Base-by-base conservation (phyloP, 1,284 basidiomycete species). In the Ustilago loliicola region DNA sequence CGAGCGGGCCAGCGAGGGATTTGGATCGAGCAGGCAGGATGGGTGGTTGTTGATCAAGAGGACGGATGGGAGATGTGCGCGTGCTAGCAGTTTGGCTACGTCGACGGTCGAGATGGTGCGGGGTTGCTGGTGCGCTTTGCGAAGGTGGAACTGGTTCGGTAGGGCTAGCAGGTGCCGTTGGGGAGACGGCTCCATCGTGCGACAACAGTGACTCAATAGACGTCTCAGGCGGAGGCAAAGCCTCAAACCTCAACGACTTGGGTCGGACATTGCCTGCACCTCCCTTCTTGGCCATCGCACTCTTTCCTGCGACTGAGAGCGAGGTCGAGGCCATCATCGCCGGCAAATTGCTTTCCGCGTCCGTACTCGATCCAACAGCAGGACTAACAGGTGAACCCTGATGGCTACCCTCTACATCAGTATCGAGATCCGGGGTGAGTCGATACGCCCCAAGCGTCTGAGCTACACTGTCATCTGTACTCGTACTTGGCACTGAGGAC, bases 201-300 rank as follows among this genome's bases (percentile, higher is more conserved):
- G 21, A 45, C 17, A 38, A 11, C 27, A 21, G 5, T 23, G 55
- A 6, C 38, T 42, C 61, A 19, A 66, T 27, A 4, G 23, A 38
- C n/a, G 57, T 48, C 55, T 68, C 67, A 5, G 65, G 23, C 8
- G 65, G 62, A 19, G 68, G 62, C 56, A 66, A 56, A 2, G 60
- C 45, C n/a, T 77, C 75, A 45, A 77, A 77, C 11, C 75, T 71
- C 55, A 77, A 48, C 47, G 75, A 77, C 45, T 77, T 77, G 40
- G 75, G 70, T 36, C 70, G 70, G n/a, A 42, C 42, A 21, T 45
- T 45, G 8, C 42, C 56, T 13, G 17, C 48, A 53, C n/a, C 23
- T 2, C 40, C 23, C 47, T 74, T 69, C 55, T 52, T 73, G 13
- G 66, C 58, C 57, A 68, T n/a, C 9, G 66, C 65, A 3, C 65